A percentile compares a stretch with the other conserved stretches of the same genome.
Conservation (phyloP, 2,329 filamentous ascomycete genomes). For the Venturia oleaginea region DNA sequence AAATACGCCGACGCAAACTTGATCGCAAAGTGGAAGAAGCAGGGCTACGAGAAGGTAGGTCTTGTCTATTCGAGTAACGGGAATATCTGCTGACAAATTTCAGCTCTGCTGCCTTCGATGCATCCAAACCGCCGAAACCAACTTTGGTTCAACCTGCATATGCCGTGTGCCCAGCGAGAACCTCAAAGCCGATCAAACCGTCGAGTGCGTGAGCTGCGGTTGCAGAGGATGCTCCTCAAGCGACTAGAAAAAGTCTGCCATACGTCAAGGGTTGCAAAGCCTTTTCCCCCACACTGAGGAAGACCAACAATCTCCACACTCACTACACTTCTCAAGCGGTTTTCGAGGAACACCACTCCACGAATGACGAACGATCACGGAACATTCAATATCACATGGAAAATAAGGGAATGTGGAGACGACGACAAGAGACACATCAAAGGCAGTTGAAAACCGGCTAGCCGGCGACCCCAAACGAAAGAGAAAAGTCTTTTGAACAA, state of each 20-base stretch:
- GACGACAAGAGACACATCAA: not conserved
- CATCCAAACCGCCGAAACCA: constrained; percentile 99
- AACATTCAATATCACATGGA: not conserved
- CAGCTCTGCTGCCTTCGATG: constrained; percentile 90
- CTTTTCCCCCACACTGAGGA: not conserved
- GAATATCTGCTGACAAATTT: not conserved
- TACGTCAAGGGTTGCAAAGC: not conserved
- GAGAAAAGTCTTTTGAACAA: not conserved
- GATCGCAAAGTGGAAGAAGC: constrained; percentile 99
- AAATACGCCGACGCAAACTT: constrained; percentile 89
- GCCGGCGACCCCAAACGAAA: not conserved
- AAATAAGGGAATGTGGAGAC: not conserved
- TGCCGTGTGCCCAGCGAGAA: constrained; percentile 87
- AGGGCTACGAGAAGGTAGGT: constrained; percentile 89
- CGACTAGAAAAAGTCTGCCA: constrained; percentile 43
- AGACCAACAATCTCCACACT: not conserved
- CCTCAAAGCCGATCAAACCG: constrained; percentile 79
- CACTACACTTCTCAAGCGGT: not conserved
- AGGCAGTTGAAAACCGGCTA: not conserved
- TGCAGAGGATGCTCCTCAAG: constrained; percentile 84
- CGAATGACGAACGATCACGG: not conserved
- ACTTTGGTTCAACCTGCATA: constrained; percentile 96
- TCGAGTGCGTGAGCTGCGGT: constrained; percentile 92
- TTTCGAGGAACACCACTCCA: not conserved
- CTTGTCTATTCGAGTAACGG: not conserved